A percentile compares a stretch with the other conserved stretches of the same genome.
Evolutionary conservation across 345 rosid species (phyloP).

Genomic region (Cardamine occulta): DNA sequence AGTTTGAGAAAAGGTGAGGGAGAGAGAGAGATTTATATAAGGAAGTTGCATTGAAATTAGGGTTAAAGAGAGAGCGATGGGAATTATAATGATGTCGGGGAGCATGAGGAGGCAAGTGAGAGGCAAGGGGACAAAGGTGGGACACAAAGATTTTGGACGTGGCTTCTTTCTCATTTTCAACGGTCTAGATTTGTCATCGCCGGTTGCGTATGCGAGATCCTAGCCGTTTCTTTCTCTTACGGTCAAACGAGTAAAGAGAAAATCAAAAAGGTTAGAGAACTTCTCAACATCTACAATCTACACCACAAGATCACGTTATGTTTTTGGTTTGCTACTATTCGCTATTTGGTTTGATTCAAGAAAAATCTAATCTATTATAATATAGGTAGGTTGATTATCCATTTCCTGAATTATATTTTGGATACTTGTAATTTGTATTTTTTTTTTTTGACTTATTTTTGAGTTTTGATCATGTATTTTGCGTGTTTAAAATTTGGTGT

Average conservation of each 20-base stretch:
- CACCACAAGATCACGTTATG: conserved; percentile 26
- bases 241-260: conserved; percentile 31
- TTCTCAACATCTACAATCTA: conserved; percentile 10
- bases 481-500: background rate
- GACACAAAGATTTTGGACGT: conserved; percentile 52
- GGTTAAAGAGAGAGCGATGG: conserved; percentile 14
- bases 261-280: background rate
- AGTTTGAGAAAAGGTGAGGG: conserved; percentile 30
- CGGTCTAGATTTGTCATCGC: conserved; percentile 27
- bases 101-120: conserved; percentile 56
- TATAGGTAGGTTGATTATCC: background rate
- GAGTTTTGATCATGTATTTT: background rate
- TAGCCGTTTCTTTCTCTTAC: conserved; percentile 40
- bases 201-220: conserved; percentile 38
- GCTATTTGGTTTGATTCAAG: background rate
- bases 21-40: conserved; percentile 40
- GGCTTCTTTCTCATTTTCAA: conserved; percentile 32
- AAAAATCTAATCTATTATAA: background rate
- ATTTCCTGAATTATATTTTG: background rate
- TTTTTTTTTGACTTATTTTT: background rate
- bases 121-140: conserved; percentile 78
- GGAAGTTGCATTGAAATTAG: conserved; percentile 31
- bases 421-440: background rate
- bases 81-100: conserved; percentile 59
- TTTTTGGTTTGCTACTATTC: background rate